phyloP scores from a whole-genome alignment of 257 asterid genomes.

The Solanum piurae region DNA sequence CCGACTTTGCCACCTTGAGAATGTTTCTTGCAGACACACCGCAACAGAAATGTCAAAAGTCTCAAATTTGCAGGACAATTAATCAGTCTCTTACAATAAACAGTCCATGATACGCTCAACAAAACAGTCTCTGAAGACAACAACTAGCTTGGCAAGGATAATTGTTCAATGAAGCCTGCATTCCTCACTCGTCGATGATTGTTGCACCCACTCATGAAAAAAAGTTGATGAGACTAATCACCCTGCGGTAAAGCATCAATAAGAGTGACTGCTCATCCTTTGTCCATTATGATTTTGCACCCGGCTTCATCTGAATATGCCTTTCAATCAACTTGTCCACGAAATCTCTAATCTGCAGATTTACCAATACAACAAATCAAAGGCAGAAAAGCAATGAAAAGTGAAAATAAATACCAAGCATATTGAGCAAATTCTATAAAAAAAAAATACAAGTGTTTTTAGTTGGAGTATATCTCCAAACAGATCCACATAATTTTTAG shows the following conservation, averaged over 20 bases:
- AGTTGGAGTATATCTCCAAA: not conserved
- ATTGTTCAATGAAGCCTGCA: not conserved
- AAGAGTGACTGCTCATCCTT: not conserved
- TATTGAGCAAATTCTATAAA: not conserved
- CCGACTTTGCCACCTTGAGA: conserved; percentile 26
- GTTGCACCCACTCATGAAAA: not conserved
- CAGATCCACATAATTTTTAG: not conserved
- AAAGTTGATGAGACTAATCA: conserved; percentile 1
- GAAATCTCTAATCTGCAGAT: conserved; percentile 82
- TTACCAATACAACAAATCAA: not conserved
- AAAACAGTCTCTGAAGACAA: not conserved
- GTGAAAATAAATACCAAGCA: not conserved
- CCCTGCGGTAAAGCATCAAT: conserved; percentile 7
- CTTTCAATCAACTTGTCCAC: conserved; percentile 91
- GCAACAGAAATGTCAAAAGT: not conserved
- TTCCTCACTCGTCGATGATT: not conserved
- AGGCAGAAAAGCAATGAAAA: not conserved
- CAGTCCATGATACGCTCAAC: not conserved
- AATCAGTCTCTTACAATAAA: not conserved
- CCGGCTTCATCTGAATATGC: conserved; percentile 57
- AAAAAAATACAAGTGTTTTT: not conserved
- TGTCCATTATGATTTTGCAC: conserved; percentile 36
- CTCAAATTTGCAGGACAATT: not conserved
- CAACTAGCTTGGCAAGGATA: not conserved
- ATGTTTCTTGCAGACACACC: conserved; percentile 3